A percentile compares a stretch with the other conserved stretches of the same genome.
phyloP scores from a whole-genome alignment of 1,284 basidiomycete species.

The Porogramme epimiltina region DNA sequence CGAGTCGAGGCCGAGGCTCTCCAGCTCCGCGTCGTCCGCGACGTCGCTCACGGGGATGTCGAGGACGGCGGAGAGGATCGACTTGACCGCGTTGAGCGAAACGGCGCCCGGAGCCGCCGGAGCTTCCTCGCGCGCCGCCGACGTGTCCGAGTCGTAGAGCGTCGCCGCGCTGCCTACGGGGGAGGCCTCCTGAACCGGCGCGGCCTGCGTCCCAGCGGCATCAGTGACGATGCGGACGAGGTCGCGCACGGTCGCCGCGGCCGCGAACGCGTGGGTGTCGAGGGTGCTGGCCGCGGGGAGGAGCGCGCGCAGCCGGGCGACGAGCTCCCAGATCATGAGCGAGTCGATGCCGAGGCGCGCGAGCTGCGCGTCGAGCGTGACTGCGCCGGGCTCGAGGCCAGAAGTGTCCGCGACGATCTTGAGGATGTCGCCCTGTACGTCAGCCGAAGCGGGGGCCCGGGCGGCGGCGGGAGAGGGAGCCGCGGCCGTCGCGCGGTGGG shows the following conservation, averaged over 20 bases:
- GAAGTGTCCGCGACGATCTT: conserved; percentile 46
- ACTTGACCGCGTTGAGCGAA: conserved; percentile 32
- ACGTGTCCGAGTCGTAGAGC: conserved; percentile 31
- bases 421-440: background rate
- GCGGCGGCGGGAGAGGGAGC: background rate
- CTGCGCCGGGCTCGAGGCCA: conserved; percentile 32
- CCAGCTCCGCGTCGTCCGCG: conserved; percentile 45
- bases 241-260: conserved; percentile 39
- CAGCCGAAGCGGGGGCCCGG: background rate
- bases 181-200: no score
- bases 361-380: conserved; percentile 41
- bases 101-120: conserved; percentile 24
- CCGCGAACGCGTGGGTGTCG: conserved; percentile 35
- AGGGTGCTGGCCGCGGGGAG: conserved; percentile 35
- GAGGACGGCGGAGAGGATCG: conserved; percentile 50
- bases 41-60: conserved; percentile 44
- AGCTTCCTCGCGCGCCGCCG: background rate
- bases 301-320: conserved; percentile 36
- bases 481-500: background rate
- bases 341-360: conserved; percentile 55
- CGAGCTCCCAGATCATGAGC: conserved; percentile 56
- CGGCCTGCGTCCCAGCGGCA: background rate
- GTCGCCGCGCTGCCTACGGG: conserved; percentile 22
- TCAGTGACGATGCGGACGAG: conserved; percentile 33
- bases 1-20: conserved; percentile 58